These are phyloP conservation scores for Penicillium sp. DNA, from an alignment of 2,329 filamentous ascomycete genomes.

Conservation along the genomic window DNA sequence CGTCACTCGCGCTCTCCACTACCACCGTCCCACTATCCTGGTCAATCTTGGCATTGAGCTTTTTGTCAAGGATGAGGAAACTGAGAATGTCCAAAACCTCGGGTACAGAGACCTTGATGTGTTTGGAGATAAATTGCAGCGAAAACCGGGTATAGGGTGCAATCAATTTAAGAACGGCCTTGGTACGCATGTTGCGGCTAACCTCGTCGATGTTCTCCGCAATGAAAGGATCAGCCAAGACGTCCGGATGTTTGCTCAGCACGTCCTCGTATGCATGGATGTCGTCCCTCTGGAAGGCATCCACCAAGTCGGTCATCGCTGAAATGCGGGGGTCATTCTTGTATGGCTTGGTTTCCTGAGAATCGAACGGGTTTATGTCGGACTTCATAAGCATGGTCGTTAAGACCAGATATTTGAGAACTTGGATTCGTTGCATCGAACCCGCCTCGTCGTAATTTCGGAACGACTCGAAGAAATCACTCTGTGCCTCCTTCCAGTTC, in stretches of 20 bases:
- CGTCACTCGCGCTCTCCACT: constrained; percentile 72
- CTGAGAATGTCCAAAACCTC: constrained; percentile 96
- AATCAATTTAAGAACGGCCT: constrained; percentile 88
- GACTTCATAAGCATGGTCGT: constrained; percentile 99
- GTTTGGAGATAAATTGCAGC: constrained; percentile 79
- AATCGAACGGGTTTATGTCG: constrained; percentile 97
- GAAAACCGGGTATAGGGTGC: constrained; percentile 94
- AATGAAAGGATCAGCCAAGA: constrained; percentile 90
- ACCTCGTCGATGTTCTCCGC: constrained; percentile 99
- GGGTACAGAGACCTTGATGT: constrained; percentile 77
- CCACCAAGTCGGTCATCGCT: constrained; percentile 95
- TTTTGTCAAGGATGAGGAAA: constrained; percentile 87
- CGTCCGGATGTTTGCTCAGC: constrained; percentile 80
- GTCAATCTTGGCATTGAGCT: constrained; percentile 84
- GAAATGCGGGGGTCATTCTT: constrained; percentile 92
- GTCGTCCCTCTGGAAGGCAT: constrained; percentile 93
- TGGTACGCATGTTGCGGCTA: constrained; percentile 95
- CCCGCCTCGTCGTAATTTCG: constrained; percentile 98
- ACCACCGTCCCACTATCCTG: constrained; percentile 81
- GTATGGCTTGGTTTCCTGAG: constrained; percentile 98
- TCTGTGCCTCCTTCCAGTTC: constrained; percentile 97
- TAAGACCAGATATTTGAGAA: constrained; percentile 92
- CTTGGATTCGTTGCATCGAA: constrained; percentile 92
- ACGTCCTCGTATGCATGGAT: constrained; percentile 89
- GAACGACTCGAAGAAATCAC: constrained; percentile 98